Conservation (phyloP, 2,329 filamentous ascomycete species). For the Venturia aucupariae region DNA sequence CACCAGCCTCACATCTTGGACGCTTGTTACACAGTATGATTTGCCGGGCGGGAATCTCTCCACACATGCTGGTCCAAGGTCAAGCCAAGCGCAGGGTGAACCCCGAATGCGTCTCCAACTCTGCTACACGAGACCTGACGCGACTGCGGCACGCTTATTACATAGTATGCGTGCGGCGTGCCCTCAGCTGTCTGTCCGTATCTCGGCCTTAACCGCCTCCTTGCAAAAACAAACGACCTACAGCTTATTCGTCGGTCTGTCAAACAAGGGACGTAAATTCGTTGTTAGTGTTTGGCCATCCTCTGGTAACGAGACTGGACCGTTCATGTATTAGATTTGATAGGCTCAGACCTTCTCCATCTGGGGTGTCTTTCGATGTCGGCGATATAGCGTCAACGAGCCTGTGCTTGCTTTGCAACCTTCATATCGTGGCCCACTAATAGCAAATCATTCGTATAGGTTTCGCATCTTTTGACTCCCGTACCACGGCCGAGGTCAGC, state of each 20-base stretch:
- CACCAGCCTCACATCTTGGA: neutral
- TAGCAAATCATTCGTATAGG: neutral
- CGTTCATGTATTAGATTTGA: neutral
- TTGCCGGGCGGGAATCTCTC: conserved; percentile 2
- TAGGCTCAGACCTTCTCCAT: neutral
- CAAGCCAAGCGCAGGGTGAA: conserved; percentile 1
- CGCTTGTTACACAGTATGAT: neutral
- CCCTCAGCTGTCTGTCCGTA: neutral
- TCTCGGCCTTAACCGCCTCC: neutral
- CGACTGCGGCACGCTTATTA: conserved; percentile 4
- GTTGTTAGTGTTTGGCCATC: neutral
- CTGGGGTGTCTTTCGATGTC: neutral
- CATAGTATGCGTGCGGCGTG: too few species aligned
- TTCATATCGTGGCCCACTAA: neutral
- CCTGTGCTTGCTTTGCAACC: neutral
- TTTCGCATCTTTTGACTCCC: neutral
- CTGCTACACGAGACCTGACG: neutral
- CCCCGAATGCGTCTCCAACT: neutral
- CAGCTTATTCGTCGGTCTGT: neutral
- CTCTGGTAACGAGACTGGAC: neutral
- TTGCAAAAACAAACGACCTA: conserved; percentile 1
- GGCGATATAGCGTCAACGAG: neutral
- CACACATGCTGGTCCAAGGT: conserved; percentile 8
- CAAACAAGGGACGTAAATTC: neutral
- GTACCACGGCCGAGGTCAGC: neutral